Evolutionary conservation across 2,329 filamentous ascomycete genomes (phyloP).

Genomic region (Penicillium sp.): DNA sequence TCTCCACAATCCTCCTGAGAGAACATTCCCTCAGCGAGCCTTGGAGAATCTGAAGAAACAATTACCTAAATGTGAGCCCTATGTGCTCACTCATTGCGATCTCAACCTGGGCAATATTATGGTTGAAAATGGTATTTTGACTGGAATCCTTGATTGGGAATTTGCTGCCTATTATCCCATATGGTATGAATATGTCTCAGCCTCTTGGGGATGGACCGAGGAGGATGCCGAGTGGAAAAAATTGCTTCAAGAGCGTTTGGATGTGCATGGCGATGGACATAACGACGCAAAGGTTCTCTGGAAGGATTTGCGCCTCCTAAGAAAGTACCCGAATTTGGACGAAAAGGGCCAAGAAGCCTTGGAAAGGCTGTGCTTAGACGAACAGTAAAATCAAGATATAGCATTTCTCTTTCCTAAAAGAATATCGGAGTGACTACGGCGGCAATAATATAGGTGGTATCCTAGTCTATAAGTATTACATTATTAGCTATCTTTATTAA

Average conservation of each 20-base stretch:
- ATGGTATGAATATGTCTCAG: slow-evolving; percentile 35
- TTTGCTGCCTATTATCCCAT: slow-evolving; percentile 31
- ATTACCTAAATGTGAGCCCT: slow-evolving; percentile 15
- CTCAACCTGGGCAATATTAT: slow-evolving; percentile 10
- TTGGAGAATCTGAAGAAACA: slow-evolving; percentile 9
- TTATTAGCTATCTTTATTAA: no score
- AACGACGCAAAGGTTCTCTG: slow-evolving; percentile 22
- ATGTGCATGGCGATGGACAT: slow-evolving; percentile 14
- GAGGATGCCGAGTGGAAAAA: slow-evolving; percentile 25
- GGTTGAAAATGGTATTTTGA: slow-evolving; percentile 19
- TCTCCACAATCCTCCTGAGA: background rate
- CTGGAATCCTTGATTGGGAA: slow-evolving; percentile 33
- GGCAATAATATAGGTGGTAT: no score
- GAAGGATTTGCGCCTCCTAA: slow-evolving; percentile 20
- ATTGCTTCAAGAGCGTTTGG: slow-evolving; percentile 21
- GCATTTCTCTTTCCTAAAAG: no score
- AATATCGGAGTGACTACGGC: no score
- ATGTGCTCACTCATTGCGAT: slow-evolving; percentile 10
- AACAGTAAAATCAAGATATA: background rate
- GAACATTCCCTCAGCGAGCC: slow-evolving; percentile 3
- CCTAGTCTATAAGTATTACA: no score
- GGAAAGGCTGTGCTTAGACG: background rate
- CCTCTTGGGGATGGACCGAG: slow-evolving; percentile 9
- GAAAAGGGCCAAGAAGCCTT: slow-evolving; percentile 13
- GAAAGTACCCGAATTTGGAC: slow-evolving; percentile 20